These are phyloP conservation scores for Chondrus crispus DNA, from an alignment of 23 red algal species.

Conservation along the genomic window DNA sequence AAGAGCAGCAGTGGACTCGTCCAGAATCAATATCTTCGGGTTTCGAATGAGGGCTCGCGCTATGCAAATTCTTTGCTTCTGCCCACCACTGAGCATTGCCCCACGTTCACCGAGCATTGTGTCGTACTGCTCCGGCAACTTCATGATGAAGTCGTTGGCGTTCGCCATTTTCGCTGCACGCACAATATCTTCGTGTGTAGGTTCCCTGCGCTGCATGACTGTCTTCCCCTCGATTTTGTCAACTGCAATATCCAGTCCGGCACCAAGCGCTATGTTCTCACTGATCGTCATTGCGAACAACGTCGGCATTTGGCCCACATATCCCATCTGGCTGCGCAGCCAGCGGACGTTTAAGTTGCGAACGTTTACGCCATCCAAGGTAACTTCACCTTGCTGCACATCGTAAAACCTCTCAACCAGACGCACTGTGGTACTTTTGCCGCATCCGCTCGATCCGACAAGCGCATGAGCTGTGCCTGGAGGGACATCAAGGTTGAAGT, in stretches of 20 bases:
- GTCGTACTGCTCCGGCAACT: slow-evolving; percentile 84
- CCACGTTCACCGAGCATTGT: slow-evolving; percentile 94
- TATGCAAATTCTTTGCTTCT: slow-evolving; percentile 98
- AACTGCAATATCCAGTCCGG: slow-evolving; percentile 38
- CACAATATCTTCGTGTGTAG: slow-evolving; percentile 70
- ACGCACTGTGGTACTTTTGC: slow-evolving; percentile 83
- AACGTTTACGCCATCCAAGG: slow-evolving; percentile 71
- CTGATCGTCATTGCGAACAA: slow-evolving; percentile 87
- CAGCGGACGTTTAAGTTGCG: slow-evolving; percentile 68
- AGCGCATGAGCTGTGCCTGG: slow-evolving; percentile 85
- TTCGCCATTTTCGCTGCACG: slow-evolving; percentile 85
- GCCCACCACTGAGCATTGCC: slow-evolving; percentile 83
- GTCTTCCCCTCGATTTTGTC: slow-evolving; percentile 8
- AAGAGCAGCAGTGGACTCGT: slow-evolving; percentile 89
- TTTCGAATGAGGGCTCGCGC: slow-evolving; percentile 87
- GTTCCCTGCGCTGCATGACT: slow-evolving; percentile 35
- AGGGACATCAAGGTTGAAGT: slow-evolving; percentile 55
- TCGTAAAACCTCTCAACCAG: slow-evolving; percentile 96
- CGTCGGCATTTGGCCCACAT: slow-evolving; percentile 94
- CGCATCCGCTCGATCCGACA: slow-evolving; percentile 87
- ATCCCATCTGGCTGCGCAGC: slow-evolving; percentile 88
- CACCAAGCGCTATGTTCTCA: slow-evolving; percentile 90
- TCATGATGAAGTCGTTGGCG: slow-evolving; percentile 87
- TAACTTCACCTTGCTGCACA: slow-evolving; percentile 38
- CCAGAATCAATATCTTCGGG: slow-evolving; percentile 87